Evolutionary conservation across 164 flowering plant genomes (phyloP).

Genomic region (Nymphaea colorata): DNA sequence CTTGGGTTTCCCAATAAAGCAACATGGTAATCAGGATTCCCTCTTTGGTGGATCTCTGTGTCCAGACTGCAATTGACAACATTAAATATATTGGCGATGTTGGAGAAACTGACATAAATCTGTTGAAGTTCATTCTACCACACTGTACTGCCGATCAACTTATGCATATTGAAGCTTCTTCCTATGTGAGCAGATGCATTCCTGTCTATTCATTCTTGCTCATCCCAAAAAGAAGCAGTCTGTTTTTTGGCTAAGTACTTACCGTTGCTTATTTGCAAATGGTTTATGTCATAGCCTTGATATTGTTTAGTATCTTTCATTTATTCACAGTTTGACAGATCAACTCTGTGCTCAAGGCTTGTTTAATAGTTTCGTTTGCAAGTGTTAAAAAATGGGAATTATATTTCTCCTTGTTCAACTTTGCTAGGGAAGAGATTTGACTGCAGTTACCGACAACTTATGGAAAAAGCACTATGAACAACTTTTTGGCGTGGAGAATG

Average conservation of each 20-base stretch:
- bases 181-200: constrained; percentile 33
- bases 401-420: not conserved
- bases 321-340: too few relatives aligned
- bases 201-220: not conserved
- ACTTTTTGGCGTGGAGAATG: constrained; percentile 36
- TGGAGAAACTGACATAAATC: constrained; percentile 62
- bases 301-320: not conserved
- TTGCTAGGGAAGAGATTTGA: constrained; percentile 71
- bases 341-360: too few relatives aligned
- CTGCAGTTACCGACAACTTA: constrained; percentile 54
- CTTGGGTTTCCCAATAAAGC: not conserved
- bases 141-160: constrained; percentile 82
- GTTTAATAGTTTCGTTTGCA: too few relatives aligned
- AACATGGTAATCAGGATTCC: constrained; percentile 22
- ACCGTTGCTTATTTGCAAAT: not conserved
- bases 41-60: constrained; percentile 61
- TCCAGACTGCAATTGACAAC: constrained; percentile 56
- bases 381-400: too few relatives aligned
- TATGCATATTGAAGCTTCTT: constrained; percentile 59
- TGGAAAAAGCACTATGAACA: constrained; percentile 60
- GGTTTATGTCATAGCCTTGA: not conserved
- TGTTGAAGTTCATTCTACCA: constrained; percentile 61
- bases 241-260: not conserved
- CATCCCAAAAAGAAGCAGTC: not conserved
- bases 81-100: constrained; percentile 77